phyloP scores from a whole-genome alignment of 139 green algal genomes.

The Chlorella sorokiniana region DNA sequence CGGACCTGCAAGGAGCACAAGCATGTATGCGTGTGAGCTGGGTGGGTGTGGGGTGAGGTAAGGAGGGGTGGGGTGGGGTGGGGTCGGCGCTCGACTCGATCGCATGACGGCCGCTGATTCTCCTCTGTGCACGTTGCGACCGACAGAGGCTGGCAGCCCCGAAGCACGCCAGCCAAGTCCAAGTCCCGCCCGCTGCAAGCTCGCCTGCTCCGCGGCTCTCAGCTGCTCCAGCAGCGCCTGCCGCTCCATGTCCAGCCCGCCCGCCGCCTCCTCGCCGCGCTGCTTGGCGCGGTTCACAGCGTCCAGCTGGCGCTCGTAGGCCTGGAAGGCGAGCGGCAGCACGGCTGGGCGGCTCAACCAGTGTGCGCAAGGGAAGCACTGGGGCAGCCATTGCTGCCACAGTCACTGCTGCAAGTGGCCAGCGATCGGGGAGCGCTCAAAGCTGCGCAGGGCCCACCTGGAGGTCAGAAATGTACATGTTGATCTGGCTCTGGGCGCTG shows the following conservation, averaged over 20 bases:
- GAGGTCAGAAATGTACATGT: slow-evolving; percentile 67
- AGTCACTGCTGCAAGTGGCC: not conserved
- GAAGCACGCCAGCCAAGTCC: not conserved
- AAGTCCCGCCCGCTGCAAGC: not conserved
- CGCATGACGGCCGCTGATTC: too few species aligned
- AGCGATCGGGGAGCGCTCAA: too few species aligned
- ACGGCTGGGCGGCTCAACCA: not conserved
- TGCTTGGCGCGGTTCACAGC: slow-evolving; percentile 61
- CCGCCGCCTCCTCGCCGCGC: slow-evolving; percentile 47
- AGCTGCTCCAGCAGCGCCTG: slow-evolving; percentile 70
- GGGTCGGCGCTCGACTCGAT: too few species aligned
- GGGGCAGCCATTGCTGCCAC: not conserved
- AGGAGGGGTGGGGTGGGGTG: not conserved
- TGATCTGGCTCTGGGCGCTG: slow-evolving; percentile 53
- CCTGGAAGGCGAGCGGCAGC: slow-evolving; percentile 29
- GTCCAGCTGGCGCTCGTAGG: slow-evolving; percentile 77
- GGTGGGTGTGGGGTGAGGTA: too few species aligned
- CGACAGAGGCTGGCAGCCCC: too few species aligned
- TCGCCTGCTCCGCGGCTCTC: slow-evolving; percentile 65
- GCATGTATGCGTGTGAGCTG: too few species aligned
- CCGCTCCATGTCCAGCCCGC: slow-evolving; percentile 57
- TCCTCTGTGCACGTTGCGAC: too few species aligned
- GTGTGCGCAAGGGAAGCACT: too few species aligned
- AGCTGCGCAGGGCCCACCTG: slow-evolving; percentile 53
- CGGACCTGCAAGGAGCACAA: slow-evolving; percentile 55